phyloP scores from a whole-genome alignment of 2,329 filamentous ascomycete species.

The Aspergillus thermomutatus region DNA sequence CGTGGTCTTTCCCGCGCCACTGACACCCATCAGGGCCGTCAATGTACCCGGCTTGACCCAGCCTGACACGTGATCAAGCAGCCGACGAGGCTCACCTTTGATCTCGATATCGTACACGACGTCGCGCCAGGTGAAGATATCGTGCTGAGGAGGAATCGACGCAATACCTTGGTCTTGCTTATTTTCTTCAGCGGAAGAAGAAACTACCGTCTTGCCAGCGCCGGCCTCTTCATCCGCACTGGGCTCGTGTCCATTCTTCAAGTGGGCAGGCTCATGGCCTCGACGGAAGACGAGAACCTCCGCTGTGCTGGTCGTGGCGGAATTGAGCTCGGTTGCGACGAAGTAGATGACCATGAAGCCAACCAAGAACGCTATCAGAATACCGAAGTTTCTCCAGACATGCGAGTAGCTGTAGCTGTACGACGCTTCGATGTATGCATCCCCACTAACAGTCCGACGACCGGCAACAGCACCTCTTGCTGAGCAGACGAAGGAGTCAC shows the following conservation, averaged over 20 bases:
- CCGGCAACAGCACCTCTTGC: constrained; percentile 57
- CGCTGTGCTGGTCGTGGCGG: constrained; percentile 68
- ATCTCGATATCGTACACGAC: constrained; percentile 76
- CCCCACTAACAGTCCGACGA: constrained; percentile 53
- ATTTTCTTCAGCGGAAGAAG: background rate
- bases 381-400: constrained; percentile 68
- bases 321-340: constrained; percentile 37
- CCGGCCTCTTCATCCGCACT: constrained; percentile 2
- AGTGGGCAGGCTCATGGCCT: constrained; percentile 32
- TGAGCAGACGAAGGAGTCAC: constrained; percentile 53
- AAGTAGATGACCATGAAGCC: constrained; percentile 63
- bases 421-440: constrained; percentile 52
- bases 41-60: constrained; percentile 91
- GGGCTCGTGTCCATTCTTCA: constrained; percentile 2
- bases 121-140: constrained; percentile 78
- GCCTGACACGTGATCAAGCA: constrained; percentile 80
- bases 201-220: background rate
- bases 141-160: constrained; percentile 59
- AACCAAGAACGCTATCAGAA: constrained; percentile 61
- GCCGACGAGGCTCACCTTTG: constrained; percentile 67
- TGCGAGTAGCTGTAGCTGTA: constrained; percentile 58
- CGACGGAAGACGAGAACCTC: constrained; percentile 73
- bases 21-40: constrained; percentile 86
- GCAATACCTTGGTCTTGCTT: background rate
- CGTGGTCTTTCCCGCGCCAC: constrained; percentile 86